phyloP scores from a whole-genome alignment of 495 filamentous ascomycete genomes.

The Aspergillus bridgeri region DNA sequence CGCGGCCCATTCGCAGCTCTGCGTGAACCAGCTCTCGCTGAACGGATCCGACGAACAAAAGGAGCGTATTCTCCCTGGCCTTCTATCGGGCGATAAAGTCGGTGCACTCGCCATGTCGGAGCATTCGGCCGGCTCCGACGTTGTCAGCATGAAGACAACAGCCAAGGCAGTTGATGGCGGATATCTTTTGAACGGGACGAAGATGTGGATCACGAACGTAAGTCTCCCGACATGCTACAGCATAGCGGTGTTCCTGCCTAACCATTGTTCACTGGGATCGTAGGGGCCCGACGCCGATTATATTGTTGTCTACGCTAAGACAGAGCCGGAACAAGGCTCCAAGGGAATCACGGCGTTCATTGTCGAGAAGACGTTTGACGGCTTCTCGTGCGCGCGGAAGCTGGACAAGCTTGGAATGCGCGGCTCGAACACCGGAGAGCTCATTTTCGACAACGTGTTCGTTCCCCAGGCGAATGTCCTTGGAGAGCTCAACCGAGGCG shows the following conservation, averaged over 20 bases:
- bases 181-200: constrained; percentile 82
- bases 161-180: constrained; percentile 81
- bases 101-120: constrained; percentile 97
- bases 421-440: constrained; percentile 92
- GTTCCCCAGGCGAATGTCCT: constrained; percentile 80
- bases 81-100: constrained; percentile 78
- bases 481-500: constrained; percentile 75
- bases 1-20: constrained; percentile 93
- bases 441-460: constrained; percentile 90
- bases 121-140: constrained; percentile 85
- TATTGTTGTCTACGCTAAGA: constrained; percentile 94
- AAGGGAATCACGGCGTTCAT: constrained; percentile 97
- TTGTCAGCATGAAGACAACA: constrained; percentile 89
- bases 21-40: constrained; percentile 92
- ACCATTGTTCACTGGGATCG: background rate
- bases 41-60: constrained; percentile 85
- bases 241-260: background rate
- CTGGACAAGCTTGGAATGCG: constrained; percentile 99
- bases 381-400: constrained; percentile 86
- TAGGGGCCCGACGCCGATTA: constrained; percentile 87
- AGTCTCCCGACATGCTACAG: too few relatives aligned
- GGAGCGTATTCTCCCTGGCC: constrained; percentile 68
- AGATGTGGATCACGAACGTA: constrained; percentile 99
- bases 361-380: constrained; percentile 66
- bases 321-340: constrained; percentile 70